A percentile compares a stretch with the other conserved stretches of the same genome.
These are phyloP conservation scores for Colletotrichum lini DNA, from an alignment of 2,329 filamentous ascomycete genomes.

Conservation along the genomic window DNA sequence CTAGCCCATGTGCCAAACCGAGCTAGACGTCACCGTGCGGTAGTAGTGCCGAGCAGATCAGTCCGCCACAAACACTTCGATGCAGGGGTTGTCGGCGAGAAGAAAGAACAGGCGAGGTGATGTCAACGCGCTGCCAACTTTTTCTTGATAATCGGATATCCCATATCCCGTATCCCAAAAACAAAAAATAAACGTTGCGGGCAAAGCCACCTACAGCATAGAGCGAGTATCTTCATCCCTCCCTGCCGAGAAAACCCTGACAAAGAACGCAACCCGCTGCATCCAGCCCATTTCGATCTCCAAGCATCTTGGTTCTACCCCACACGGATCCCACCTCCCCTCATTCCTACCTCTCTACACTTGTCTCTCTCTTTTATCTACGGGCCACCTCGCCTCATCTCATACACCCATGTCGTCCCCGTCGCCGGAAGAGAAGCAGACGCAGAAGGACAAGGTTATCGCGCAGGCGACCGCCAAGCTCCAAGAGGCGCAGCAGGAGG, in stretches of 20 bases:
- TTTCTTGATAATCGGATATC: background rate
- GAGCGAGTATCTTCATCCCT: background rate
- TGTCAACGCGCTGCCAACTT: slow-evolving; percentile 28
- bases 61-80: slow-evolving; percentile 11
- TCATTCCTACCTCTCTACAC: background rate
- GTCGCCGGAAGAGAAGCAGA: slow-evolving; percentile 31
- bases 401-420: slow-evolving; percentile 18
- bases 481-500: slow-evolving; percentile 31
- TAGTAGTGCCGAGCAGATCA: slow-evolving; percentile 7
- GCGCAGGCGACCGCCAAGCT: slow-evolving; percentile 35
- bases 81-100: background rate
- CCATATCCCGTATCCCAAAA: background rate
- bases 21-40: slow-evolving; percentile 9
- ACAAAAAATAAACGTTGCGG: too few relatives aligned
- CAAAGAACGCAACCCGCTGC: slow-evolving; percentile 1
- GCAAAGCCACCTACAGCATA: too few relatives aligned
- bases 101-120: slow-evolving; percentile 20
- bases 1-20: background rate
- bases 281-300: background rate
- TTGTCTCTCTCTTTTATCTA: background rate
- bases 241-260: background rate
- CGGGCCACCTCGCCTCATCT: background rate
- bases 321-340: background rate
- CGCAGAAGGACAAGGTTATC: slow-evolving; percentile 30
- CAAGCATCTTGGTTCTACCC: background rate